Evolutionary conservation across 768 basidiomycete genomes (phyloP), one percentile per base, ranked within the genome.

Genomic region (Mycena albidolilacea): DNA sequence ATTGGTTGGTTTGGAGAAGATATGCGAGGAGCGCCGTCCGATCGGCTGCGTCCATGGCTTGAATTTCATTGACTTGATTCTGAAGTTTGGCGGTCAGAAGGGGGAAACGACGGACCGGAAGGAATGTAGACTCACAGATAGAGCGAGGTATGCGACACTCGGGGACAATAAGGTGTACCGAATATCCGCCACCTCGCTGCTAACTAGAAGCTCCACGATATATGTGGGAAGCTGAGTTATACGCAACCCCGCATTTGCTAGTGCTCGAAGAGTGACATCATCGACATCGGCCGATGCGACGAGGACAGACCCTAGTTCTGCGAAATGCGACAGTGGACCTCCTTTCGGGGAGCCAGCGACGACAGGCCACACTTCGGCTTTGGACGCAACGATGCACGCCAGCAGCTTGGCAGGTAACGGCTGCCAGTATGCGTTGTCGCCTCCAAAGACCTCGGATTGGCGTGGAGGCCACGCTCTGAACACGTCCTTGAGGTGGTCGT

Each of bases 391-490:
- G n/a, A 85, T 75, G 37, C 68, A 67, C 2, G 74, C 44, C 30
- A 86, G 75, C 8, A 87, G 71, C 1, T 77, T 68, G 7, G 64
- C 35, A 0, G 84, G 82, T n/a, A 86, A 76, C 0, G 72, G 73
- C 17, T 81, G 75, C 84, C 84, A 86, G 59, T 86, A 87, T 1
- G 80, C 77, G 35, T 77, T 82, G 64, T 87, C 86, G 8, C 86
- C 87, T 30, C 81, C 79, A 30, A 82, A 78, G 4, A 80, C 75
- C 1, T 63, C 55, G 0, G 76, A 68, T 73, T 84, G 82, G 15
- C 75, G 70, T 1, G 82, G 81, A 0, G 88, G 87, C 86, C 87
- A 87, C 0, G 81, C 80, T 10, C 73, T 72, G 73, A 84, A 88
- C 19, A 87, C 75, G 21, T 85, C 74, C 2, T 68, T 52, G 9